These are phyloP conservation scores for Solanum paucissectum DNA, from an alignment of 257 asterid genomes.

Conservation along the genomic window DNA sequence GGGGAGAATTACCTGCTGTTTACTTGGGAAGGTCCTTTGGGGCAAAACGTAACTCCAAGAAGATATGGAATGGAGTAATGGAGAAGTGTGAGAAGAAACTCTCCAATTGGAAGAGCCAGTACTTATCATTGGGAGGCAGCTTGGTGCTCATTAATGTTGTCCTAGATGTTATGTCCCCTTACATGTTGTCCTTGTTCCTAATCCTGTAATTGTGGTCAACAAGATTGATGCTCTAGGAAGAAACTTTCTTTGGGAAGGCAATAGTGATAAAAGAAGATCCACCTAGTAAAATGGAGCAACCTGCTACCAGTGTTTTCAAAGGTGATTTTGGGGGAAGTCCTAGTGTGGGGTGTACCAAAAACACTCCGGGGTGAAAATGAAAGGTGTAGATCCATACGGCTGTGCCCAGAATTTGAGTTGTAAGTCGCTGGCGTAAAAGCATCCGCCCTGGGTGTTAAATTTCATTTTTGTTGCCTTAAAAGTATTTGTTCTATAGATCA, in stretches of 20 bases:
- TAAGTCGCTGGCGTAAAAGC: background rate
- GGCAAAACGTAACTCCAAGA: background rate
- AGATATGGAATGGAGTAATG: background rate
- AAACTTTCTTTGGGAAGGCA: background rate
- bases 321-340: background rate
- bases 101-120: background rate
- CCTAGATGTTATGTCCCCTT: background rate
- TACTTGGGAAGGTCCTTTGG: background rate
- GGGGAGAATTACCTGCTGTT: background rate
- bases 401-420: background rate
- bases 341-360: background rate
- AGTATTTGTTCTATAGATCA: too few relatives aligned
- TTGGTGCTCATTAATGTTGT: background rate
- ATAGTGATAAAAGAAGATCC: background rate
- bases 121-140: background rate
- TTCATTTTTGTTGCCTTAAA: background rate
- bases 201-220: background rate
- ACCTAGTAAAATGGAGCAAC: background rate
- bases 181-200: background rate
- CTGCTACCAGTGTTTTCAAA: background rate
- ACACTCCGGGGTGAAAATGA: background rate
- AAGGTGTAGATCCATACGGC: background rate
- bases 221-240: background rate
- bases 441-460: background rate
- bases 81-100: background rate